Conservation (phyloP, 2,329 filamentous ascomycete species). For the Colletotrichum kahawae region DNA sequence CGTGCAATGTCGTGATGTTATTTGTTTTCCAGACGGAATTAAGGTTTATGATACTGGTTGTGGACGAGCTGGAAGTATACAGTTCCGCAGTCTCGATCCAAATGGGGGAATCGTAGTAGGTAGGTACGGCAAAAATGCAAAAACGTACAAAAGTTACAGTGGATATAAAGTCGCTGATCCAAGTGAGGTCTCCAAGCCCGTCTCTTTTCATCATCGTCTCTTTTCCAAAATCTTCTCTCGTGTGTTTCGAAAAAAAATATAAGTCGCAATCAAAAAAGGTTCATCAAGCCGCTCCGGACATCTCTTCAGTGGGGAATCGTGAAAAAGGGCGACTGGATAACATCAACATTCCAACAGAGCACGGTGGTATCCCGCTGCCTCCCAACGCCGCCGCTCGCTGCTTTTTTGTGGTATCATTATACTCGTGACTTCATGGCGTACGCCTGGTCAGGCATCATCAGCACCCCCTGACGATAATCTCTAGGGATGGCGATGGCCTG, state of each 20-base stretch:
- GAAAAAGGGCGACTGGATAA: conserved; percentile 6
- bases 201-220: background rate
- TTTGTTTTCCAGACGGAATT: conserved; percentile 16
- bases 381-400: background rate
- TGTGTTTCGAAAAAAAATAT: background rate
- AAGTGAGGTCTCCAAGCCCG: conserved; percentile 6
- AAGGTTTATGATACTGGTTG: conserved; percentile 10
- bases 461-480: background rate
- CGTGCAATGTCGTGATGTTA: conserved; percentile 19
- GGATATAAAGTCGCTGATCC: conserved; percentile 17
- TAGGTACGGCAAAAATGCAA: background rate
- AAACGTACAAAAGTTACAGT: background rate
- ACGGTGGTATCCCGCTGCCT: background rate
- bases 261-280: background rate
- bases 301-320: conserved; percentile 19
- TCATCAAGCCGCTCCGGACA: conserved; percentile 18
- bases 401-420: conserved; percentile 8
- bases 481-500: background rate
- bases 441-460: background rate
- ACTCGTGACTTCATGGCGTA: conserved; percentile 22
- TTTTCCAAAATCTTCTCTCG: background rate
- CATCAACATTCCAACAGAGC: conserved; percentile 22
- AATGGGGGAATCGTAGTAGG: background rate
- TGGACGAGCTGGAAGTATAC: background rate
- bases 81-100: background rate